Conservation (phyloP, 805 yeast species). For the Candida ovalis region DNA sequence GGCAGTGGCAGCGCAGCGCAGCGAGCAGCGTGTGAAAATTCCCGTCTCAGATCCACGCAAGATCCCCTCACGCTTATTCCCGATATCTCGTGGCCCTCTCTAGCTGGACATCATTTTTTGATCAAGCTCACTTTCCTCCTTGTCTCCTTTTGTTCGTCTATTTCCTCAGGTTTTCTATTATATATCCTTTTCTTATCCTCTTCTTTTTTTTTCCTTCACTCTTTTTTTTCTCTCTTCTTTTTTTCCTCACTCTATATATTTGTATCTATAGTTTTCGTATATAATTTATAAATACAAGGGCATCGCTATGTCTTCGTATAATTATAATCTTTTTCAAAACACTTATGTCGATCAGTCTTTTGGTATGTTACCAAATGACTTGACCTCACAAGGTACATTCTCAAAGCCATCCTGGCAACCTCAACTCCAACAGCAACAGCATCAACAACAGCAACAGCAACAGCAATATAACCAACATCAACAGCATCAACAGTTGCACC, state of each 20-base stretch:
- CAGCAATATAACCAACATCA: background rate
- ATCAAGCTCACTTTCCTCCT: background rate
- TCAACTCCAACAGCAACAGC: background rate
- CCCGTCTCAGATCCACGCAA: background rate
- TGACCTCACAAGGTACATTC: slow-evolving; percentile 5
- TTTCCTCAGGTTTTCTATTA: background rate
- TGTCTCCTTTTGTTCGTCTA: background rate
- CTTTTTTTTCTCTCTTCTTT: no score
- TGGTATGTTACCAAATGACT: background rate
- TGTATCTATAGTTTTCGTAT: background rate
- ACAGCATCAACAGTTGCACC: slow-evolving; percentile 8
- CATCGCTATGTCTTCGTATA: slow-evolving; percentile 13
- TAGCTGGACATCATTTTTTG: background rate
- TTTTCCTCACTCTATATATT: no score
- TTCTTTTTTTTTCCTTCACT: background rate
- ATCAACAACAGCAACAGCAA: slow-evolving; percentile 4
- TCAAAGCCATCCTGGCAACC: slow-evolving; percentile 5
- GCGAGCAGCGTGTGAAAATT: background rate
- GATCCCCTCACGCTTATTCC: background rate
- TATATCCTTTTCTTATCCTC: background rate
- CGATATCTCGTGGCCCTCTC: background rate
- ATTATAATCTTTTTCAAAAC: slow-evolving; percentile 1
- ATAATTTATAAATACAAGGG: background rate
- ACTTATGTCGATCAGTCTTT: slow-evolving; percentile 2
- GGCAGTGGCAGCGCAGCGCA: no score